Conservation (phyloP, 352 stramenopile genomes). For the Elongisporangium senticosum region DNA sequence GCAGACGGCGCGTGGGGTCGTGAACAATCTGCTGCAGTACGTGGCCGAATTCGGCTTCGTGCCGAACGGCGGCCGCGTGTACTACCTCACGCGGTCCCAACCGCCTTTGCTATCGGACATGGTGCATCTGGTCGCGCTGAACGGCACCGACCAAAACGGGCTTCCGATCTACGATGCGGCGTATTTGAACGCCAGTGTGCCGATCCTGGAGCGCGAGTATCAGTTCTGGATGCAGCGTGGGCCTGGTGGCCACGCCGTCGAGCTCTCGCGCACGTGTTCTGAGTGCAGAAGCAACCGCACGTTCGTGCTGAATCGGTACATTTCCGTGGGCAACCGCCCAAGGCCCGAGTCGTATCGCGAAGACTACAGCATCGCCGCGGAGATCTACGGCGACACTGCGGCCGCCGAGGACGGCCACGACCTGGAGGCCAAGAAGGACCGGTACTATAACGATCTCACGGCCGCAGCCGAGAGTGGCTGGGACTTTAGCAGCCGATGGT, state of each 20-base stretch:
- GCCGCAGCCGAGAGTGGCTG: constrained; percentile 85
- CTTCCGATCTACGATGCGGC: constrained; percentile 20
- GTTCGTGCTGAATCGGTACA: constrained; percentile 78
- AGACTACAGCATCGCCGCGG: constrained; percentile 59
- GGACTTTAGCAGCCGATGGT: constrained; percentile 88
- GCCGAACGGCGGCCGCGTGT: constrained; percentile 87
- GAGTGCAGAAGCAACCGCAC: constrained; percentile 9
- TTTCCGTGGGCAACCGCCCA: constrained; percentile 60
- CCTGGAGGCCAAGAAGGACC: constrained; percentile 31
- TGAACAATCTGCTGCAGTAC: constrained; percentile 86
- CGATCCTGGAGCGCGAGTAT: constrained; percentile 78
- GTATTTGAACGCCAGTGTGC: constrained; percentile 47
- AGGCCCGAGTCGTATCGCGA: constrained; percentile 86
- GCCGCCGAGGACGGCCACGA: constrained; percentile 15
- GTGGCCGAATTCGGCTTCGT: constrained; percentile 84
- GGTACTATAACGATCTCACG: constrained; percentile 83
- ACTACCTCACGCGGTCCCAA: constrained; percentile 89
- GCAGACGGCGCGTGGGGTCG: constrained; percentile 66
- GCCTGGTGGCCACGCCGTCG: constrained; percentile 50
- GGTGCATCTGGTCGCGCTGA: constrained; percentile 54
- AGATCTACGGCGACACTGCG: constrained; percentile 59
- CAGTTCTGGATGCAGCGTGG: constrained; percentile 80
- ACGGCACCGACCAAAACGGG: constrained; percentile 25
- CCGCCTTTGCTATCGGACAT: constrained; percentile 88
- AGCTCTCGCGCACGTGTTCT: constrained; percentile 19